Percentiles rank a stretch among this genome's conserved stretches.
These are phyloP conservation scores for Spergularia bocconei DNA, from an alignment of 148 eudicot genomes.

Conservation along the genomic window DNA sequence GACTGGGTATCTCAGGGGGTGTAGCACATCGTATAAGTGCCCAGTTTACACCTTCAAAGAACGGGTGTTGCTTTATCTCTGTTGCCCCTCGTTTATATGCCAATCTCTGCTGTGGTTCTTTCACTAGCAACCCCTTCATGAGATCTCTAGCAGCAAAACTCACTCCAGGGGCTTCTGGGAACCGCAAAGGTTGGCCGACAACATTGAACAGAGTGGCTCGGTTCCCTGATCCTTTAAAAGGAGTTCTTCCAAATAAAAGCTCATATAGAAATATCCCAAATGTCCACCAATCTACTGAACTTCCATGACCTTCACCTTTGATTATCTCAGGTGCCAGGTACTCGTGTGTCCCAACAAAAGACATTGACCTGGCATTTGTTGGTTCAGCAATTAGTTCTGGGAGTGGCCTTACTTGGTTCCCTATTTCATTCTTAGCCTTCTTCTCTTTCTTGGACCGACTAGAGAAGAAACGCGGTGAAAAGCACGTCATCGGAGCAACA, in stretches of 20 bases:
- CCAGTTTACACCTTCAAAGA: conserved; percentile 70
- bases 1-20: conserved; percentile 60
- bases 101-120: conserved; percentile 61
- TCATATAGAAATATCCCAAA: conserved; percentile 64
- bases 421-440: conserved; percentile 46
- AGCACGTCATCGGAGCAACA: conserved; percentile 61
- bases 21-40: conserved; percentile 62
- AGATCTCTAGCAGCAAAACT: conserved; percentile 59
- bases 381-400: conserved; percentile 71
- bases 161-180: conserved; percentile 52
- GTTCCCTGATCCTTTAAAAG: conserved; percentile 65
- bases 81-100: conserved; percentile 63
- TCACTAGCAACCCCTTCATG: conserved; percentile 56
- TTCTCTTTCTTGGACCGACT: conserved; percentile 57
- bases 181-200: conserved; percentile 64
- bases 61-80: conserved; percentile 64
- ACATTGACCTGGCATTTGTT: conserved; percentile 63
- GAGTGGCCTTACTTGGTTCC: conserved; percentile 54
- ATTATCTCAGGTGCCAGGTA: conserved; percentile 64
- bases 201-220: conserved; percentile 66
- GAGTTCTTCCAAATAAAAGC: conserved; percentile 56
- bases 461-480: conserved; percentile 63
- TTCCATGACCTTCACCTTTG: conserved; percentile 65
- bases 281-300: conserved; percentile 74
- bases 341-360: conserved; percentile 69